Conservation (phyloP, 2,329 filamentous ascomycete species). For the Phaeosphaeriaceae sp. region DNA sequence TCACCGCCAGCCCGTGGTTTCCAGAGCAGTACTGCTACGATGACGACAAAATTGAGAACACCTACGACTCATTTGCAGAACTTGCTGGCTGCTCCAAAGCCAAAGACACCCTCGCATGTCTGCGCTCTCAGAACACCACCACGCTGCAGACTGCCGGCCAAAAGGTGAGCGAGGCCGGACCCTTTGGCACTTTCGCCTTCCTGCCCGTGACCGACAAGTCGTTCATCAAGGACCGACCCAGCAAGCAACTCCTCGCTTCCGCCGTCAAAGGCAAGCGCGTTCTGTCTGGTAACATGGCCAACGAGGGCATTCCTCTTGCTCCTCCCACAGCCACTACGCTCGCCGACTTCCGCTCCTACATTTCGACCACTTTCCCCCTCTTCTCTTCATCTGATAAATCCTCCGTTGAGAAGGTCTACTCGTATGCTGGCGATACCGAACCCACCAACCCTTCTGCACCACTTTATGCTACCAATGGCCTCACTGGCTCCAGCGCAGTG, state of each 20-base stretch:
- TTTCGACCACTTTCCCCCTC: constrained; percentile 40
- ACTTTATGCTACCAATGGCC: constrained; percentile 35
- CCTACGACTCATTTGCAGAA: constrained; percentile 36
- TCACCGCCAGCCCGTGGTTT: constrained; percentile 42
- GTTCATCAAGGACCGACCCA: constrained; percentile 47
- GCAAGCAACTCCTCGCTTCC: constrained; percentile 31
- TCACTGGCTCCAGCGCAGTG: constrained; percentile 28
- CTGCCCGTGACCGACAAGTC: constrained; percentile 51
- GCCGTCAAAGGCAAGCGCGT: constrained; percentile 35
- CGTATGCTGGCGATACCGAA: constrained; percentile 33
- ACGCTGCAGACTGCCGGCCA: constrained; percentile 39
- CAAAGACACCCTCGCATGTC: constrained; percentile 33
- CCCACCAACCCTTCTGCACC: constrained; percentile 29
- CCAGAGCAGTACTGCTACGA: constrained; percentile 41
- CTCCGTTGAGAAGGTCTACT: constrained; percentile 36
- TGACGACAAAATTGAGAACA: constrained; percentile 38
- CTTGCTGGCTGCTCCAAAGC: constrained; percentile 36
- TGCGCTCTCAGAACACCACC: constrained; percentile 33
- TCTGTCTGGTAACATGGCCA: constrained; percentile 44
- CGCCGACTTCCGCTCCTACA: constrained; percentile 37
- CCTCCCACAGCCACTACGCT: constrained; percentile 36
- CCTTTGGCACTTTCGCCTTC: constrained; percentile 52
- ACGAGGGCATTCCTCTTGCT: constrained; percentile 51
- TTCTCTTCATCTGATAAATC: constrained; percentile 42
- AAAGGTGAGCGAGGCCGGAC: constrained; percentile 39